These are phyloP conservation scores for Microcyclosporella mali DNA, from an alignment of 2,329 filamentous ascomycete species.

Conservation along the genomic window DNA sequence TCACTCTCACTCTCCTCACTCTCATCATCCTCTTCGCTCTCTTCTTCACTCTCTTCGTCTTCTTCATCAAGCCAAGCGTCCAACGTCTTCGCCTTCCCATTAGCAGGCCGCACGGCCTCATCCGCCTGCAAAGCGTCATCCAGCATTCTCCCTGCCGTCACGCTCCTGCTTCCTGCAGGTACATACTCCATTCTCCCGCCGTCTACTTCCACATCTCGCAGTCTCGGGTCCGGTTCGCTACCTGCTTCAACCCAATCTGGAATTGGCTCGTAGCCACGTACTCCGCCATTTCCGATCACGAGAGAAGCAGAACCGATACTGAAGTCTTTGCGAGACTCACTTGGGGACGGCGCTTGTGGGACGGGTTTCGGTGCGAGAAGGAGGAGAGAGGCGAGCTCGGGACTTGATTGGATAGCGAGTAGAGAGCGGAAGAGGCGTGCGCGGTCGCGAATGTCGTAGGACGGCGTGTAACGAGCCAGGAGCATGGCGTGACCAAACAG, in stretches of 20 bases:
- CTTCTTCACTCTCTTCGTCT: conserved; percentile 48
- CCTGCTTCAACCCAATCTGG: conserved; percentile 81
- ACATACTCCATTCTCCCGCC: conserved; percentile 31
- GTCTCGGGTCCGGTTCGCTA: conserved; percentile 66
- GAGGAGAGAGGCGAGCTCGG: conserved; percentile 81
- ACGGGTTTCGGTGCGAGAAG: conserved; percentile 91
- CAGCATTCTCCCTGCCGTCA: conserved; percentile 58
- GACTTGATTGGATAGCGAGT: conserved; percentile 64
- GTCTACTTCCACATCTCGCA: conserved; percentile 53
- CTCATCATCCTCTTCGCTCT: conserved; percentile 46
- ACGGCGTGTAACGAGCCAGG: conserved; percentile 85
- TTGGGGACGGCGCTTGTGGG: conserved; percentile 82
- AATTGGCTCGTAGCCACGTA: conserved; percentile 67
- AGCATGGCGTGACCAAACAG: conserved; percentile 82
- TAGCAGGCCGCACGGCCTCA: conserved; percentile 32
- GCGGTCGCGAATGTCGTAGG: conserved; percentile 89
- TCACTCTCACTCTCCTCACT: conserved; percentile 45
- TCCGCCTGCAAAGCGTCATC: conserved; percentile 50
- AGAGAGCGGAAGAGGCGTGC: conserved; percentile 82
- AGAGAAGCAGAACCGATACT: conserved; percentile 79
- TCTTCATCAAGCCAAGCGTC: conserved; percentile 87
- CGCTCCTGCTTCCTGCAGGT: conserved; percentile 27
- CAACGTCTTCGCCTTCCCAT: conserved; percentile 64
- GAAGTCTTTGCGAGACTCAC: conserved; percentile 65
- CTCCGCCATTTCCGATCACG: conserved; percentile 59